phyloP scores from a whole-genome alignment of 129 eudicot species.

The Flaveria linearis region DNA sequence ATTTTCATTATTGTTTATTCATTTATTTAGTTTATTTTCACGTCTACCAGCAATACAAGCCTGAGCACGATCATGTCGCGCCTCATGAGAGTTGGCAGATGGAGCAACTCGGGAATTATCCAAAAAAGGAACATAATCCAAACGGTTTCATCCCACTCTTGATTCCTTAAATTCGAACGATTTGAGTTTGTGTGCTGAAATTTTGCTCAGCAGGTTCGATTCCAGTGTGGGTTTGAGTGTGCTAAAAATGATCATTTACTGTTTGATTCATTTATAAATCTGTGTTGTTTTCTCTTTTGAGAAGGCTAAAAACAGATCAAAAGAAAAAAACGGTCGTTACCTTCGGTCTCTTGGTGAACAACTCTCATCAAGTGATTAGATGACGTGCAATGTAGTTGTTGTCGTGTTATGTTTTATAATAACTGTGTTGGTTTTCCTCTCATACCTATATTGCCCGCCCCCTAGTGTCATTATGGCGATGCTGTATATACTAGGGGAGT shows the following conservation, averaged over 20 bases:
- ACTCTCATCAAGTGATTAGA: conserved; percentile 7
- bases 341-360: conserved; percentile 19
- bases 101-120: conserved; percentile 71
- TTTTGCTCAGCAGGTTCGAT: conserved; percentile 17
- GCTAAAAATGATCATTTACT: conserved; percentile 17
- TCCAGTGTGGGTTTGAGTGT: conserved; percentile 33
- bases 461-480: neutral
- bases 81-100: conserved; percentile 95
- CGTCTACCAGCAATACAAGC: conserved; percentile 59
- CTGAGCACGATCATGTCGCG: conserved; percentile 67
- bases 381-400: conserved; percentile 3
- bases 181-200: conserved; percentile 37
- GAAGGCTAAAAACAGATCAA: conserved; percentile 20
- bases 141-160: conserved; percentile 33
- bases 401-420: neutral
- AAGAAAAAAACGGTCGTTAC: neutral
- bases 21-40: conserved; percentile 8
- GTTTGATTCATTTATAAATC: conserved; percentile 14
- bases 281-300: conserved; percentile 25
- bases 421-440: neutral
- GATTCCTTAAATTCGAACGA: conserved; percentile 34
- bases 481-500: no score
- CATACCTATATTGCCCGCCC: neutral
- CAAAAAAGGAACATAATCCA: conserved; percentile 37
- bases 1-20: neutral